Evolutionary conservation across 352 stramenopile species (phyloP).

Genomic region (Pythium phragmitis): DNA sequence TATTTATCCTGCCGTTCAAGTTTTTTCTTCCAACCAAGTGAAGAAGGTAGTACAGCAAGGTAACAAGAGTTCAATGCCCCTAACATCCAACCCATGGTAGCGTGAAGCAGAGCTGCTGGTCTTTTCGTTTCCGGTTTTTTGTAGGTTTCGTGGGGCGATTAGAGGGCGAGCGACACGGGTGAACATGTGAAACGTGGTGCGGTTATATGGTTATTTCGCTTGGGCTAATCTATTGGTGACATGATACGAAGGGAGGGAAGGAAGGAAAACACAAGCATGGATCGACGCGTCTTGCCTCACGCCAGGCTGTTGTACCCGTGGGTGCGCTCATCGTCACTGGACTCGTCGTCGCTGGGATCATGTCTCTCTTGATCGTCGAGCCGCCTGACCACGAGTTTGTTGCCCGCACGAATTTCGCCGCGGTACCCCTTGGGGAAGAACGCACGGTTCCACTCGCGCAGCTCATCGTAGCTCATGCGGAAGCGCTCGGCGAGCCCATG

Average conservation of each 20-base stretch:
- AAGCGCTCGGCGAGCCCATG: conserved; percentile 57
- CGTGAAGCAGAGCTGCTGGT: too few species aligned
- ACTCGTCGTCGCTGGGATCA: neutral
- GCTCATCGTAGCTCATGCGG: conserved; percentile 82
- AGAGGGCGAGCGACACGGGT: too few species aligned
- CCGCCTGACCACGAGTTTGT: conserved; percentile 84
- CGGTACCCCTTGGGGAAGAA: conserved; percentile 88
- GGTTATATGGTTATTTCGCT: too few species aligned
- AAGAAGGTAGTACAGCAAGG: neutral
- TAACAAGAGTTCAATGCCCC: neutral
- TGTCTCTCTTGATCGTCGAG: conserved; percentile 23
- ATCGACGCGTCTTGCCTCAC: neutral
- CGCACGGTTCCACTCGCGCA: conserved; percentile 81
- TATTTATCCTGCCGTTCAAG: conserved; percentile 2
- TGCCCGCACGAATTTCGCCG: conserved; percentile 69
- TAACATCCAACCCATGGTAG: too few species aligned
- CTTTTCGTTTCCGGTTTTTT: too few species aligned
- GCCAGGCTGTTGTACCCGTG: conserved; percentile 11
- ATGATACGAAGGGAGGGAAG: neutral
- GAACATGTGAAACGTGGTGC: too few species aligned
- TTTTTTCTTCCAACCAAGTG: neutral
- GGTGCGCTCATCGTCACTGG: conserved; percentile 6
- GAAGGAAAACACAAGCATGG: neutral
- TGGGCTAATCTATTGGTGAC: too few species aligned
- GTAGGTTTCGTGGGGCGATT: too few species aligned